phyloP scores from a whole-genome alignment of 164 flowering plant species.

The Brasenia schreberi region DNA sequence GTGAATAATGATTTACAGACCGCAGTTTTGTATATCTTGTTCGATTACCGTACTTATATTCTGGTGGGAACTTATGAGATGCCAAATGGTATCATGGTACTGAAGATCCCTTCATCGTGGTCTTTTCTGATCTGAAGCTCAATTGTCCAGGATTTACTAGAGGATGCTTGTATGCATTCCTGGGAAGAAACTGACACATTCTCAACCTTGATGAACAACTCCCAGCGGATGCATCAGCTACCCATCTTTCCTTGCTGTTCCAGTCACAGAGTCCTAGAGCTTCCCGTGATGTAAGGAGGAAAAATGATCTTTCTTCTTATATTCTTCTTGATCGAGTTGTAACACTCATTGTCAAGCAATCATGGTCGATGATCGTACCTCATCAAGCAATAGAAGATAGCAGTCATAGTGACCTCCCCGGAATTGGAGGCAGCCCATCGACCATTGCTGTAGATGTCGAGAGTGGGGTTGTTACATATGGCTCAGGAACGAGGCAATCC shows the following conservation, averaged over 20 bases:
- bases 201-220: constrained; percentile 54
- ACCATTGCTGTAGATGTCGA: constrained; percentile 15
- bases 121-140: not conserved
- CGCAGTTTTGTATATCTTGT: not conserved
- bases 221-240: constrained; percentile 54
- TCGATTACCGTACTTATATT: not conserved
- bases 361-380: constrained; percentile 71
- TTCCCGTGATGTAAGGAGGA: constrained; percentile 36
- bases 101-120: not conserved
- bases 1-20: constrained; percentile 1
- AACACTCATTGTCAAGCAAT: constrained; percentile 68
- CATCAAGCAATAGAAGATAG: constrained; percentile 21
- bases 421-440: constrained; percentile 30
- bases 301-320: constrained; percentile 48
- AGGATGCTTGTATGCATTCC: constrained; percentile 83
- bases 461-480: constrained; percentile 14
- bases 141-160: constrained; percentile 65
- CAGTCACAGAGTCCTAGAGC: constrained; percentile 40
- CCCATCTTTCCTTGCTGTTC: constrained; percentile 46
- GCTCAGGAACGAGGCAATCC: constrained; percentile 13
- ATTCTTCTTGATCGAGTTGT: constrained; percentile 52
- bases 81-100: not conserved
- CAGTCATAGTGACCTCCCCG: constrained; percentile 20
- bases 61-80: not conserved
- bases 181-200: constrained; percentile 66